Conservation (phyloP, 2,329 filamentous ascomycete genomes). For the Fusarium oxysporum region DNA sequence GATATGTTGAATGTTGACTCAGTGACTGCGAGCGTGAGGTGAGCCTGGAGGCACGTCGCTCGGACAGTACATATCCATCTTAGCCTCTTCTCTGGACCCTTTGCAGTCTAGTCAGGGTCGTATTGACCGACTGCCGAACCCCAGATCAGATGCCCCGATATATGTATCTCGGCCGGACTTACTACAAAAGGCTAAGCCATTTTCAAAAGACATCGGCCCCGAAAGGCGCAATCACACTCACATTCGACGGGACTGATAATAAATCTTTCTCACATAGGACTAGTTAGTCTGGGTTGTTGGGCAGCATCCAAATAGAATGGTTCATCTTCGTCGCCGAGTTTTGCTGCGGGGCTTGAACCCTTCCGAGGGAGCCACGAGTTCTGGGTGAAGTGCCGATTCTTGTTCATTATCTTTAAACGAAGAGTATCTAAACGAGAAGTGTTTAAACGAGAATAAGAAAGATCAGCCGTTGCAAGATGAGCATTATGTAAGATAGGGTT, state of each 20-base stretch:
- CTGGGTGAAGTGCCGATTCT: background rate
- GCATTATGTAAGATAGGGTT: background rate
- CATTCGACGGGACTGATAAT: too few species aligned
- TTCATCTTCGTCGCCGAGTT: too few species aligned
- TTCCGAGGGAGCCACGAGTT: background rate
- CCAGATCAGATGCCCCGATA: background rate
- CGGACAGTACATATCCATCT: background rate
- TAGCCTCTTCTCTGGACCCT: background rate
- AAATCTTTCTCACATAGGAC: too few species aligned
- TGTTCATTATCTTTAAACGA: too few species aligned
- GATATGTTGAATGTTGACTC: fast-evolving
- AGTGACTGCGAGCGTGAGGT: background rate
- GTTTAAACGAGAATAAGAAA: too few species aligned
- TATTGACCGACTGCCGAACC: background rate
- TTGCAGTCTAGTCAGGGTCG: background rate
- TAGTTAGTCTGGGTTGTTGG: too few species aligned
- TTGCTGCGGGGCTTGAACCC: too few species aligned
- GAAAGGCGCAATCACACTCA: background rate
- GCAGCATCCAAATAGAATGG: too few species aligned
- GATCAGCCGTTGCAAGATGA: background rate
- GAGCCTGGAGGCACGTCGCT: too few species aligned
- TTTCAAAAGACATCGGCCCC: background rate
- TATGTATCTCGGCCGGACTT: background rate
- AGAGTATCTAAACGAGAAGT: too few species aligned
- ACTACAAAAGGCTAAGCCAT: background rate